Conservation (phyloP, 192 early-diverging fungal genomes). For the Paraglomus brasilianum region DNA sequence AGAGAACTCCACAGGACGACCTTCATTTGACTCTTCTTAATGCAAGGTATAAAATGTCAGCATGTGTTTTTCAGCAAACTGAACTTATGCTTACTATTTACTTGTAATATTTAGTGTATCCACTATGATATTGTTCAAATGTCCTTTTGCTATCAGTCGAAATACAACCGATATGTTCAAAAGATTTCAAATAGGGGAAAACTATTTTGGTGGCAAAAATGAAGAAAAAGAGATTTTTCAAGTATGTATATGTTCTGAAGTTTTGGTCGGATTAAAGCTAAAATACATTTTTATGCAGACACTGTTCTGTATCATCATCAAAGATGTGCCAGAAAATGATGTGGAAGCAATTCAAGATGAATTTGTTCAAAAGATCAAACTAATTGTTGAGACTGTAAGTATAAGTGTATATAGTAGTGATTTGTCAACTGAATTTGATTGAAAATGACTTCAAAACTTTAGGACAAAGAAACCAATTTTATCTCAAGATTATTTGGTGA, state of each 20-base stretch:
- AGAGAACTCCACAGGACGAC: constrained; percentile 32
- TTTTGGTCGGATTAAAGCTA: no score
- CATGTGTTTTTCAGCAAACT: no score
- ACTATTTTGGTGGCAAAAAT: constrained; percentile 30
- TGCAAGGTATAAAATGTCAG: no score
- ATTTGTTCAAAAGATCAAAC: constrained; percentile 27
- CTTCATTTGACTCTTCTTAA: constrained; percentile 19
- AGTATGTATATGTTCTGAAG: background rate
- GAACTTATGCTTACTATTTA: no score
- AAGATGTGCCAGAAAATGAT: constrained; percentile 30
- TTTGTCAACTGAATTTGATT: background rate
- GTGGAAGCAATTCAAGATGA: constrained; percentile 24
- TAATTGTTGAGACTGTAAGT: constrained; percentile 20
- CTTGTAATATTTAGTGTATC: no score
- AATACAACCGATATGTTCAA: constrained; percentile 34
- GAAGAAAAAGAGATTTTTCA: constrained; percentile 31
- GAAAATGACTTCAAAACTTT: background rate
- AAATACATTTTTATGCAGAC: constrained; percentile 18
- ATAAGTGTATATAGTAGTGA: background rate
- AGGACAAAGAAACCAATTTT: constrained; percentile 32
- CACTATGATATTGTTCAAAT: constrained; percentile 31
- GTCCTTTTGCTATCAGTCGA: constrained; percentile 28
- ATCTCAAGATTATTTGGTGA: constrained; percentile 28
- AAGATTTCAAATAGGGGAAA: constrained; percentile 28
- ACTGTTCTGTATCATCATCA: constrained; percentile 30